phyloP scores from a whole-genome alignment of 1,284 basidiomycete species.

The Heliocybe sulcata region DNA sequence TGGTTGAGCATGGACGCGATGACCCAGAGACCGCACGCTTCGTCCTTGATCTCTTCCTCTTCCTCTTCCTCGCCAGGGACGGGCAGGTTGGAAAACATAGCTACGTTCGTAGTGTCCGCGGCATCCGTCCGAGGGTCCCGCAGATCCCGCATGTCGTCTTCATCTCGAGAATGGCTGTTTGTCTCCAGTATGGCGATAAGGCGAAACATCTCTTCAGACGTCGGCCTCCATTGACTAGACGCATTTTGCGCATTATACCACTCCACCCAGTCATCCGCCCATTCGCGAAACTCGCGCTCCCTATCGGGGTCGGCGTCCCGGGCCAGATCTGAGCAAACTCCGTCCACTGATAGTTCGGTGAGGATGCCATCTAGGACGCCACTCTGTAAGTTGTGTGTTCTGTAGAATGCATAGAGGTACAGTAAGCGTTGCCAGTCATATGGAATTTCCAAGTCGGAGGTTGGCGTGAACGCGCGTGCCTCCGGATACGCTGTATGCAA shows the following conservation, averaged over 20 bases:
- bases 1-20: slow-evolving; percentile 4
- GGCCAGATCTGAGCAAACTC: background rate
- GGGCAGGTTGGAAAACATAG: background rate
- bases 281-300: background rate
- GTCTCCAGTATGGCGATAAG: background rate
- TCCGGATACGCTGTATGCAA: background rate
- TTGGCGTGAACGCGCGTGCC: background rate
- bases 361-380: background rate
- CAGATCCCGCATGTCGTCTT: slow-evolving; percentile 3
- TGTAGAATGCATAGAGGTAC: background rate
- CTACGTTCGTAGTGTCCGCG: background rate
- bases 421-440: background rate
- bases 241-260: slow-evolving; percentile 3
- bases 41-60: slow-evolving; percentile 3
- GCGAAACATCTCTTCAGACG: slow-evolving; percentile 2
- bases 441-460: background rate
- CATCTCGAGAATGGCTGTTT: slow-evolving; percentile 4
- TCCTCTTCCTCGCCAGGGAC: background rate
- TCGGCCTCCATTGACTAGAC: background rate
- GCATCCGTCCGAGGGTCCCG: background rate
- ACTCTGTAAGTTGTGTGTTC: background rate
- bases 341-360: background rate
- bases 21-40: slow-evolving; percentile 5
- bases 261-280: slow-evolving; percentile 1
- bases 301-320: background rate